Base-by-base conservation (phyloP, 768 basidiomycete species). In the Cystobasidium tubakii region DNA sequence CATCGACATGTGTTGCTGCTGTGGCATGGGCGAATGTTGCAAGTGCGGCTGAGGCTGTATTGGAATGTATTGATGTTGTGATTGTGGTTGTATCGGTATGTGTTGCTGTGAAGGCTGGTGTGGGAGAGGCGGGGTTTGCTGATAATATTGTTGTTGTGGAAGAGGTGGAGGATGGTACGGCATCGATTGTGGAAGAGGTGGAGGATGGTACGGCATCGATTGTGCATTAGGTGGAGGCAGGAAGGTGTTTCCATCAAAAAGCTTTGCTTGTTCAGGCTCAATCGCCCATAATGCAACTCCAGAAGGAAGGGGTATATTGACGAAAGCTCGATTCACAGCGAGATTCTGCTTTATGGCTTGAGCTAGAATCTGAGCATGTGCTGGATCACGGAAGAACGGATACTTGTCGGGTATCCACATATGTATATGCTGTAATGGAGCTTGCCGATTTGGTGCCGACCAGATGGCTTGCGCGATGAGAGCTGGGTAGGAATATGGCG, bases 271-370 rank as follows among this genome's bases (percentile, higher is more conserved):
- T 10, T 79, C 85, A 54, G 89, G 88, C 78, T 95, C 93, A 36
- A 96, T 84, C 23, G 89, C 89, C 94, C 94, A 97, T n/a, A 67
- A 53, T 21, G 50, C 73, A 23, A 69, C 39, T 13, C 63, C 63
- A 42, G 50, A 46, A 46, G 31, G 66, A 34, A 91, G 85, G 74
- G 93, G 90, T 81, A 91, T 85, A 82, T 97, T 97, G 80, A 90
- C 84, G 82, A 99, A 99, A 0, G 91, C 92, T 62, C 88, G 87
- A 79, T 89, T 89, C 13, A 92, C 91, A 0, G 93, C 94, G n/a
- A 99, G 82, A 80, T 93, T 94, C 79, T 97, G 93, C 25, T 93
- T 89, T 57, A 97, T 89, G 34, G 95, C 95, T 78, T 90, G 92
- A 91, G 92, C 79, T 23, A 75, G 29, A 15, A 84, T 83, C 63